These are phyloP conservation scores for Cephaloascus albidus DNA, from an alignment of 805 yeast species.

Conservation along the genomic window DNA sequence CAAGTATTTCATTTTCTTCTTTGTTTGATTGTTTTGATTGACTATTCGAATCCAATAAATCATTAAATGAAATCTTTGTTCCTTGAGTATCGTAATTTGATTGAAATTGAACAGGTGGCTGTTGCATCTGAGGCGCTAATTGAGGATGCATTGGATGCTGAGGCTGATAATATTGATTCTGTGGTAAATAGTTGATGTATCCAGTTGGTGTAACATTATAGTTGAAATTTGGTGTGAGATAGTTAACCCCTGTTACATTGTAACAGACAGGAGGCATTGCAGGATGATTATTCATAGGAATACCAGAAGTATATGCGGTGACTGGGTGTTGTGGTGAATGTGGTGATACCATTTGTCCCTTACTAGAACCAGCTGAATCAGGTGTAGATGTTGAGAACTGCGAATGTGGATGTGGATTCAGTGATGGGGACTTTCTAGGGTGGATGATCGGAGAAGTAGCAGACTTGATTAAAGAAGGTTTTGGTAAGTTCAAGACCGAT, in stretches of 20 bases:
- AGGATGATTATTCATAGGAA: background rate
- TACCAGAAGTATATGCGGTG: background rate
- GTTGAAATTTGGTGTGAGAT: background rate
- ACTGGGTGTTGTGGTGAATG: background rate
- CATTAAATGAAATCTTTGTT: background rate
- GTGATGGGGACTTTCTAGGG: constrained; percentile 8
- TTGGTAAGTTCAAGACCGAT: constrained; percentile 45
- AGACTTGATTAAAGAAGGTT: constrained; percentile 32
- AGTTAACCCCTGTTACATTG: too few species aligned
- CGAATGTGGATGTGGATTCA: background rate
- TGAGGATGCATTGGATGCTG: background rate
- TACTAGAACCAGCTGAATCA: too few species aligned
- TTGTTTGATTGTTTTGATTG: background rate
- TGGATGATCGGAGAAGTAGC: constrained; percentile 25
- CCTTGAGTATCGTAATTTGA: background rate
- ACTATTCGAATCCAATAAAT: background rate
- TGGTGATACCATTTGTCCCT: too few species aligned
- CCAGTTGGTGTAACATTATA: too few species aligned
- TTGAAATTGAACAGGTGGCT: background rate
- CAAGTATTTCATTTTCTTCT: background rate
- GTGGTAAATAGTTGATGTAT: background rate
- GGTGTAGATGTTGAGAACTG: too few species aligned
- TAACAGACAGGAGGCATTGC: background rate
- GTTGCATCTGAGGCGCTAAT: too few species aligned
- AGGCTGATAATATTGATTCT: background rate